Conservation (phyloP, 2,329 filamentous ascomycete species). For the Helicocarpus griseus region DNA sequence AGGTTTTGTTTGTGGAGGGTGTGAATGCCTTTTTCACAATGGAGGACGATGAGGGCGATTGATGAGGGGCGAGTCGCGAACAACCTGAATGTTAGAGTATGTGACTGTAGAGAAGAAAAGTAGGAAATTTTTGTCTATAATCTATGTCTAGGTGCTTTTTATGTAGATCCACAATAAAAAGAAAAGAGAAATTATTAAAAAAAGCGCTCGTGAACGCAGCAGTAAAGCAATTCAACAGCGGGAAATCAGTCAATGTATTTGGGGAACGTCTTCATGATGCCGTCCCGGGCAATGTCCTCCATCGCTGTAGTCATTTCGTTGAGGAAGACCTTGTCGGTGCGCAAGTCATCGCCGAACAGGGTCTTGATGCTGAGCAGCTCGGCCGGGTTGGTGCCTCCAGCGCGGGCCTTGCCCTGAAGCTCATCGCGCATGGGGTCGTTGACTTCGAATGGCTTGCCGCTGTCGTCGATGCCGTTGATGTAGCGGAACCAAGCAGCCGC, state of each 20-base stretch:
- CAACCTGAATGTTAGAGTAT: too few relatives aligned
- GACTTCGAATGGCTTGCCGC: background rate
- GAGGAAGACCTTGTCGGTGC: background rate
- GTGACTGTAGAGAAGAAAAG: too few relatives aligned
- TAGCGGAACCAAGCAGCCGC: background rate
- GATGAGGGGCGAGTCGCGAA: too few relatives aligned
- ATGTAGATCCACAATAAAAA: too few relatives aligned
- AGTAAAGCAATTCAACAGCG: too few relatives aligned
- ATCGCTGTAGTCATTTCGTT: background rate
- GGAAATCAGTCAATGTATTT: background rate
- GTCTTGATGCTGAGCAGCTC: background rate
- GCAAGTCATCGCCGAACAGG: background rate
- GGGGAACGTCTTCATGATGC: background rate
- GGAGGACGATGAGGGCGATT: too few relatives aligned
- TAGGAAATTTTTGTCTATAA: too few relatives aligned
- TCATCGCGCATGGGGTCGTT: background rate
- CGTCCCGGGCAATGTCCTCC: background rate
- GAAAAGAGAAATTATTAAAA: too few relatives aligned
- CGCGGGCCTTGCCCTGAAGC: background rate
- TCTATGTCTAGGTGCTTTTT: too few relatives aligned
- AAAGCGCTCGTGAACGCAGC: too few relatives aligned
- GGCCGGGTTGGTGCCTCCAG: background rate
- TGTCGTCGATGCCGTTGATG: background rate
- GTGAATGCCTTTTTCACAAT: too few relatives aligned
- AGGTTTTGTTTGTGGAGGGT: too few relatives aligned